Conservation (phyloP, 1,139 yeast genomes). For the Debaryomyces nepalensis region DNA sequence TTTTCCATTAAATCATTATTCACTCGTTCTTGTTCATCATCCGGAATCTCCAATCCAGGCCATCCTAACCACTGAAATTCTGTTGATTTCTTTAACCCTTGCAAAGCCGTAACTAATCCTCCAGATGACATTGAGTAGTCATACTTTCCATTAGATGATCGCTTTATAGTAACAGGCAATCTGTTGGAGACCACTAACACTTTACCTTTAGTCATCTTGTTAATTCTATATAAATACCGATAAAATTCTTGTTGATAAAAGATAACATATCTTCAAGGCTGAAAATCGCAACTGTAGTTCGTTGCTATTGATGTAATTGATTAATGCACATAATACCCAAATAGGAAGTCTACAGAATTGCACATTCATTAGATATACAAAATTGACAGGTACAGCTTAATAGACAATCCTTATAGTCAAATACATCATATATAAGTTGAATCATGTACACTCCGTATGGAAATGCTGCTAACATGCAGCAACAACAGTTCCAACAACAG, state of each 20-base stretch:
- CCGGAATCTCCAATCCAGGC: conserved; percentile 92
- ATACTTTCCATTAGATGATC: conserved; percentile 64
- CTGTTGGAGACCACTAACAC: conserved; percentile 93
- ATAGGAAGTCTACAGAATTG: conserved; percentile 17
- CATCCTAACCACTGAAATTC: conserved; percentile 98
- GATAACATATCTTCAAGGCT: neutral
- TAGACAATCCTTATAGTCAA: neutral
- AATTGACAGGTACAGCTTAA: neutral
- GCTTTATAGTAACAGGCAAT: conserved; percentile 87
- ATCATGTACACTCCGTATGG: conserved; percentile 54
- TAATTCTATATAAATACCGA: neutral
- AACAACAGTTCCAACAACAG: conserved; percentile 19
- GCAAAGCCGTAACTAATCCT: conserved; percentile 93
- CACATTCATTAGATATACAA: neutral
- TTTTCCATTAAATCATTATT: conserved; percentile 70
- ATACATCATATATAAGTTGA: neutral
- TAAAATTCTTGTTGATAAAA: neutral
- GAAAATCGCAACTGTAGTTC: conserved; percentile 3
- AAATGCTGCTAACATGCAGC: conserved; percentile 26
- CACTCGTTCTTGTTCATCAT: conserved; percentile 69
- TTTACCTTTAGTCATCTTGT: conserved; percentile 54
- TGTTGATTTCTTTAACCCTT: conserved; percentile 83
- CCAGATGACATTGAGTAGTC: conserved; percentile 91
- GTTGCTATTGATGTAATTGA: neutral
- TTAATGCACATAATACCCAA: conserved; percentile 14